Evolutionary conservation across 2,329 filamentous ascomycete species (phyloP), one percentile per base, ranked within the genome.

Genomic region (Endocalyx cinctus): DNA sequence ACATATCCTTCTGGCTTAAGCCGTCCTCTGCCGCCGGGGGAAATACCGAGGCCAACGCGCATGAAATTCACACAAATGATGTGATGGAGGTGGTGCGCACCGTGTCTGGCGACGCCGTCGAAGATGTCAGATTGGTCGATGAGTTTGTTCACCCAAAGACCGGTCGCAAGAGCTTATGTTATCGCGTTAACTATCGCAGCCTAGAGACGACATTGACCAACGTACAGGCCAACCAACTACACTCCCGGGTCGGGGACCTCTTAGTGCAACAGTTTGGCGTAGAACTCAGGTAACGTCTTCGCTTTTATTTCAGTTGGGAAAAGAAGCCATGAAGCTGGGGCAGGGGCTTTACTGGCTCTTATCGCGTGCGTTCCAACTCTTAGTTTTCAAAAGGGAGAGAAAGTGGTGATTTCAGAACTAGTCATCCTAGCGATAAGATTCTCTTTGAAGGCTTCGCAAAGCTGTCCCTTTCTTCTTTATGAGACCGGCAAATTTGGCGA

Each of bases 61-160:
- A 60, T 17, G 63, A 67, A 48, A 87, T 95, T 55, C 90, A 97
- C 59, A 89, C 94, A 58, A 97, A 97, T 62, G 92, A 98, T 60
- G 70, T 97, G 32, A 97, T 97, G 90, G 92, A 97, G 63, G 75
- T 96, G 36, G 85, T 96, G 13, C 80, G 92, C 45, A 81, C 81
- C 47, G 72, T 90, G 29, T 86, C 79, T 8, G 89, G 88, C 31
- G 85, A 94, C 57, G 63, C 80, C 15, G 87, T 92, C 22, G 92
- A 98, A 63, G 87, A 95, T 58, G 90, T 97, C 31, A 71, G 69
- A 41, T 69, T 94, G 17, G 78, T 87, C 33, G 92, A 97, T 61
- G 77, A 87, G 56, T 98, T 97, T 59, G 79, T 76, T 29, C 88
- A 97, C 61, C 88, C 89, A 23, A 88, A 85, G 65, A 89, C 84